Base-by-base conservation (phyloP, 1,284 basidiomycete species). In the Sporisorium iseilematis-ciliati region DNA sequence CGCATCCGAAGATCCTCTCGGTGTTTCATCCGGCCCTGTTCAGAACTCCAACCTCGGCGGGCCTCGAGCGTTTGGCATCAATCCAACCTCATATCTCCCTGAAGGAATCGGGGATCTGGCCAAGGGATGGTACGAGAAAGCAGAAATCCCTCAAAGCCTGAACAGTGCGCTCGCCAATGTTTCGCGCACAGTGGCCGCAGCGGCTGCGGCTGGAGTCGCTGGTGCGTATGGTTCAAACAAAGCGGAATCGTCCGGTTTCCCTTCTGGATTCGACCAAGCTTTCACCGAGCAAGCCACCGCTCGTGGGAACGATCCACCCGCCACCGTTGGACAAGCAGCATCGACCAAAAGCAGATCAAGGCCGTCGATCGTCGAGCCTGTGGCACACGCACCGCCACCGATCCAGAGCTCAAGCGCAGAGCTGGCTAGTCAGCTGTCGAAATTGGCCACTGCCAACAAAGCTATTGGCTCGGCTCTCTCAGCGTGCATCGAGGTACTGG, bases 101-200 rank as follows among this genome's bases (percentile, higher is more conserved):
- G 78, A 76, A 50, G 78, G 73, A 21, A 63, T 82, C 23, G 70
- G 67, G 48, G 79, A 82, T 35, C 35, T 81, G 21, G 80, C 81
- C 29, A 70, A 74, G 40, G 78, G 78, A 42, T 65, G 81, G 54
- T 82, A 81, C 54, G 73, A 80, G 35, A 65, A 74, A 20, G 73
- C 81, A 16, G 72, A 75, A 43, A 54, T 75, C 16, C 72, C 72
- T 7, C 72, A 75, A 35, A 62, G 55, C 29, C 48, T 82, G 25
- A 70, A 66, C 29, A 77, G 57, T 45, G 70, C 79, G 3, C 58
- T 81, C 3, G 64, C 65, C 12, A 80, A 80, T 46, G 74, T 80
- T 18, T 77, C 78, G 5, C 62, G 60, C 16, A 77, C 70, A 1
- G 81, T 81, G 23, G 72, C 72, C 10, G 67, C 70, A 21, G 69